Conservation (phyloP, 1,139 yeast genomes). For the Trichomonascaceae sp. region DNA sequence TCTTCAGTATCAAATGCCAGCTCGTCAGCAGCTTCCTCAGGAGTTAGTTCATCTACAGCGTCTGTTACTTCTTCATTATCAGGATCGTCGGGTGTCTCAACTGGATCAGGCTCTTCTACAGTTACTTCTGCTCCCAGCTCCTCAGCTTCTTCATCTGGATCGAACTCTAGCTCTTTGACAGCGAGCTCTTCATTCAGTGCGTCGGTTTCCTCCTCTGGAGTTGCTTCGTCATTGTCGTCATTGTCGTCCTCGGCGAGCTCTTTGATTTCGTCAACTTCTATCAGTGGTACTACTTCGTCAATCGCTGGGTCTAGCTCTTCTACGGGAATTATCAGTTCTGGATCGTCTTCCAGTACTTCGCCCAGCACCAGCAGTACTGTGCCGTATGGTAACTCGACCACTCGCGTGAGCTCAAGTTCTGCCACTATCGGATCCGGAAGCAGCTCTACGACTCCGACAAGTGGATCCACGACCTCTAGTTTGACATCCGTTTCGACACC, state of each 20-base stretch:
- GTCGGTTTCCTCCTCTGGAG: neutral
- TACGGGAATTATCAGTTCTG: too few species aligned
- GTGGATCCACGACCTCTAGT: neutral
- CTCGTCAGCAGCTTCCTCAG: neutral
- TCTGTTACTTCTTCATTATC: neutral
- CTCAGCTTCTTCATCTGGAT: neutral
- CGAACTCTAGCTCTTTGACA: conserved; percentile 5
- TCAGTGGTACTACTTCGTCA: neutral
- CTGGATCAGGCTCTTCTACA: conserved; percentile 1
- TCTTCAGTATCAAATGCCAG: neutral
- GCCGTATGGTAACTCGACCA: neutral
- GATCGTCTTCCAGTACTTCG: neutral
- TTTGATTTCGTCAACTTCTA: neutral
- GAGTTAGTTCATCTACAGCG: neutral
- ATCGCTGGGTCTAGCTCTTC: neutral
- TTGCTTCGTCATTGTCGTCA: neutral
- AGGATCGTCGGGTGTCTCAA: neutral
- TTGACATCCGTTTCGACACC: neutral
- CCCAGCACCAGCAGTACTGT: neutral
- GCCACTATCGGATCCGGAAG: neutral
- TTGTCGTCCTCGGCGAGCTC: conserved; percentile 1
- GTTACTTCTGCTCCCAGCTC: neutral
- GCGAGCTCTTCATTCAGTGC: conserved; percentile 3
- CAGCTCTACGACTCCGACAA: neutral
- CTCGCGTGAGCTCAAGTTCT: neutral